phyloP scores from a whole-genome alignment of 495 filamentous ascomycete species.

The Bacidia gigantensis region DNA sequence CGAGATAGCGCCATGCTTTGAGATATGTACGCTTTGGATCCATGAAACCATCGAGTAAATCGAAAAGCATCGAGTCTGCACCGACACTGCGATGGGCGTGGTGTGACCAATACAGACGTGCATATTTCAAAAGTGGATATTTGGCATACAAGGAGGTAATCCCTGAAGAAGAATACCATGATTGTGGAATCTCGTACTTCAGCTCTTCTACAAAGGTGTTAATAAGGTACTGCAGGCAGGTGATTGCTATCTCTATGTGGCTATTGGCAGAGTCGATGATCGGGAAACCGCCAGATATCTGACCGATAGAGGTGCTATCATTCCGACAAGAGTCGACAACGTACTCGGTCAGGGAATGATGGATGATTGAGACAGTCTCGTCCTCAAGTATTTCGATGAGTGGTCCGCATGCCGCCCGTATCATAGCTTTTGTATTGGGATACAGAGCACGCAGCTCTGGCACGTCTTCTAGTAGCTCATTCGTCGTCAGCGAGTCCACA shows the following conservation, averaged over 20 bases:
- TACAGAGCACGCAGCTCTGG: background rate
- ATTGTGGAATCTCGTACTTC: background rate
- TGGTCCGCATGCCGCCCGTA: slow-evolving; percentile 31
- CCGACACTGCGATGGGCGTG: slow-evolving; percentile 11
- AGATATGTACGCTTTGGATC: background rate
- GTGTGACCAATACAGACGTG: slow-evolving; percentile 17
- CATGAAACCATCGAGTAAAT: slow-evolving; percentile 10
- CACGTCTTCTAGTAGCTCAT: background rate
- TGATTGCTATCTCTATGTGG: slow-evolving; percentile 19
- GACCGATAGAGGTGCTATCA: background rate
- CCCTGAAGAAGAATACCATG: background rate
- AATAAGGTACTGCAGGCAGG: slow-evolving; percentile 11
- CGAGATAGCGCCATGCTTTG: background rate
- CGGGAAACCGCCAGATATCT: slow-evolving; percentile 15
- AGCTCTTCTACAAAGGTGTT: background rate
- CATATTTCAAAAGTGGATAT: slow-evolving; percentile 23
- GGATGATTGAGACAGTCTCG: slow-evolving; percentile 35
- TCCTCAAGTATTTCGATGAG: slow-evolving; percentile 36
- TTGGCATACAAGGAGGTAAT: background rate
- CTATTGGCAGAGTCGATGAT: slow-evolving; percentile 19
- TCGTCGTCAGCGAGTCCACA: background rate
- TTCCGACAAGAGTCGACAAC: slow-evolving; percentile 19
- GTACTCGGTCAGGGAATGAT: slow-evolving; percentile 44
- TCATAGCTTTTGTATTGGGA: slow-evolving; percentile 19
- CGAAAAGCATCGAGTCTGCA: slow-evolving; percentile 4